Evolutionary conservation across 202 grass and related monocot genomes (phyloP).

Genomic region (Zoysia matrella): DNA sequence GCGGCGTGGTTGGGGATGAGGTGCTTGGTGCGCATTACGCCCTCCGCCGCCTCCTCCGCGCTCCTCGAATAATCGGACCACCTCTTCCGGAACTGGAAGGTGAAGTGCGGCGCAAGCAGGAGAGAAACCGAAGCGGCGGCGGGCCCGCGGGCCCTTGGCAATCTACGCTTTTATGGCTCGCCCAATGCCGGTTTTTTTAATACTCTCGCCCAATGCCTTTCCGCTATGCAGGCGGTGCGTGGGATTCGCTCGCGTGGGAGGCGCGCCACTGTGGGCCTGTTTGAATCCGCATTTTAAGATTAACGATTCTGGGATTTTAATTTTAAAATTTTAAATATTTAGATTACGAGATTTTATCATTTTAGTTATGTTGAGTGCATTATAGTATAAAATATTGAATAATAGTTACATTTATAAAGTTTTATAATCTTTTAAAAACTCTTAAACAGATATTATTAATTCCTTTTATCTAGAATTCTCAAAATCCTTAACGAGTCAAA

Average conservation of each 20-base stretch:
- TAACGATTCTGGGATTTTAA: too few relatives aligned
- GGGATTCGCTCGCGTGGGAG: not conserved
- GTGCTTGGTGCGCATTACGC: conserved; percentile 61
- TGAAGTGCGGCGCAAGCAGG: conserved; percentile 31
- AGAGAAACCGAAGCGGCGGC: conserved; percentile 5
- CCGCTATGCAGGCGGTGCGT: not conserved
- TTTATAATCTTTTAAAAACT: too few relatives aligned
- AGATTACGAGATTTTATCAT: too few relatives aligned
- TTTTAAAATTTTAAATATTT: too few relatives aligned
- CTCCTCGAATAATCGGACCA: conserved; percentile 1
- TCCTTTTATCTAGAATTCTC: too few relatives aligned
- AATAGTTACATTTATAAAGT: too few relatives aligned
- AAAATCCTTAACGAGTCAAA: too few relatives aligned
- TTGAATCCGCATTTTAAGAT: too few relatives aligned
- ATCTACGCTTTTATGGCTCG: conserved; percentile 19
- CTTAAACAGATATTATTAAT: too few relatives aligned
- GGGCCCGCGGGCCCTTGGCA: not conserved
- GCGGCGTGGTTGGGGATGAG: conserved; percentile 53
- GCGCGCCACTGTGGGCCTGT: not conserved
- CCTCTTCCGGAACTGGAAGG: conserved; percentile 20
- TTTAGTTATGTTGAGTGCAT: too few relatives aligned
- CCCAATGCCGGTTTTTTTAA: too few relatives aligned
- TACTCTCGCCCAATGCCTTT: not conserved
- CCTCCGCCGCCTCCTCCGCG: not conserved
- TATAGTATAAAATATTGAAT: too few relatives aligned